These are phyloP conservation scores for Biscutella laevigata DNA, from an alignment of 441 rosid species.

Conservation along the genomic window DNA sequence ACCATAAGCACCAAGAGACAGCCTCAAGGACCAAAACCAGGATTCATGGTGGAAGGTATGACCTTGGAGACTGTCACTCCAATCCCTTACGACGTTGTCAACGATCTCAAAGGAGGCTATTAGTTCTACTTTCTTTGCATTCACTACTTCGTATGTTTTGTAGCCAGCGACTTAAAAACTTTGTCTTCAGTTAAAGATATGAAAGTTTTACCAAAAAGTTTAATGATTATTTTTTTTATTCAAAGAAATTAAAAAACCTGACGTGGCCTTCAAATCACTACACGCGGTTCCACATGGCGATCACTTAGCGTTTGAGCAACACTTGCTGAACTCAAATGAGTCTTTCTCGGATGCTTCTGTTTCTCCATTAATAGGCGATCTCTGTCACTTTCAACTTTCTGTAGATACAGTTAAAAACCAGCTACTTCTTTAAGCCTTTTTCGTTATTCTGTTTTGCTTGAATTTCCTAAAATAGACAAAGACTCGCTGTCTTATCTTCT, in stretches of 20 bases:
- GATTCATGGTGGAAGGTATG: constrained; percentile 89
- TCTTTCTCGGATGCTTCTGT: too few species aligned
- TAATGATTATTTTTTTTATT: too few species aligned
- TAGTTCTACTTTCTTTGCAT: constrained; percentile 34
- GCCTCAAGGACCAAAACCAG: constrained; percentile 85
- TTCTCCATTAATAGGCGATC: neutral
- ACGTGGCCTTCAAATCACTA: neutral
- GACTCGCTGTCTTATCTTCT: neutral
- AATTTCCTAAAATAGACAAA: constrained; percentile 15
- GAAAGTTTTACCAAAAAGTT: neutral
- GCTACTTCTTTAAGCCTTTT: neutral
- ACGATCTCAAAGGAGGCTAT: constrained; percentile 94
- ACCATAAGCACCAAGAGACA: constrained; percentile 85
- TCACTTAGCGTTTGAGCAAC: neutral
- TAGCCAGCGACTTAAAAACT: neutral
- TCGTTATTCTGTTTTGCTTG: constrained; percentile 18
- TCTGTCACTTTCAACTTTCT: neutral
- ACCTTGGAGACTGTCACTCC: constrained; percentile 90
- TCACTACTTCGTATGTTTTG: constrained; percentile 1
- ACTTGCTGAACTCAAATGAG: too few species aligned
- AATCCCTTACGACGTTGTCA: constrained; percentile 87
- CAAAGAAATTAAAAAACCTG: neutral
- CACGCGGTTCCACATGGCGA: constrained; percentile 9
- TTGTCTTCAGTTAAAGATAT: neutral
- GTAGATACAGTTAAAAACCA: constrained; percentile 13